Base-by-base conservation (phyloP, 2,329 filamentous ascomycete genomes). In the Bipolaris bicolor region DNA sequence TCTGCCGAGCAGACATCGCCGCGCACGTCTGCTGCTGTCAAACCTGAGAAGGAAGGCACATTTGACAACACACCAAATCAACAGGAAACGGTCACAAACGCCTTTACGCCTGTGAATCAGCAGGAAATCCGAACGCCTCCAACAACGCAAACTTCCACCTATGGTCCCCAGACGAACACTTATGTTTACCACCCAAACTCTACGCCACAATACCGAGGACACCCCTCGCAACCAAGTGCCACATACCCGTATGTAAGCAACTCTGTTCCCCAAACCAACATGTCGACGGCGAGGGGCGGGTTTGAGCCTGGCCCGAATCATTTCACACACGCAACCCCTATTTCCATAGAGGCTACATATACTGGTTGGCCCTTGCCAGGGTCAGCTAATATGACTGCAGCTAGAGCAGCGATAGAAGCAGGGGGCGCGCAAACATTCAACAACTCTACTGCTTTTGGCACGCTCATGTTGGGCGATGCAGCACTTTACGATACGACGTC, bases 31-130 rank as follows among this genome's bases (percentile, higher is more conserved):
- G 24, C 41, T 36, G 26, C 34, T 1, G 16, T 61, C 34, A 63
- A 61, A 36, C 46, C 31, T 49, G 60, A 60, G 16, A 52, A 37
- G 18, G 46, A 48, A 46, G 45, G 52, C 0, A 15, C 15, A 16
- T 15, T 22, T 0, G 52, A 59, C 6, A 36, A 47, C 9, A 34
- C 18, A 13, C 34, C 40, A 3, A 20, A 22, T 20, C 52, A 52
- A 9, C 43, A 44, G 13, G 16, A 40, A 15, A 34, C 48, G 31
- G 43, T 22, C 1, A 49, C 53, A 10, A 34, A 34, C 41, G 20
- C 34, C 7, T 65, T 65, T 29, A 65, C 61, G 24, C 22, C 59
- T 18, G 57, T 65, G 34, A 65, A 65, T 6, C 40, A 46, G 9
- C 48, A 36, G 7, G 52, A 24, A 3, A 20, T 24, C 4, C 50